These are phyloP conservation scores for Colletotrichum orchidophilum DNA, from an alignment of 2,329 filamentous ascomycete genomes.

Conservation along the genomic window DNA sequence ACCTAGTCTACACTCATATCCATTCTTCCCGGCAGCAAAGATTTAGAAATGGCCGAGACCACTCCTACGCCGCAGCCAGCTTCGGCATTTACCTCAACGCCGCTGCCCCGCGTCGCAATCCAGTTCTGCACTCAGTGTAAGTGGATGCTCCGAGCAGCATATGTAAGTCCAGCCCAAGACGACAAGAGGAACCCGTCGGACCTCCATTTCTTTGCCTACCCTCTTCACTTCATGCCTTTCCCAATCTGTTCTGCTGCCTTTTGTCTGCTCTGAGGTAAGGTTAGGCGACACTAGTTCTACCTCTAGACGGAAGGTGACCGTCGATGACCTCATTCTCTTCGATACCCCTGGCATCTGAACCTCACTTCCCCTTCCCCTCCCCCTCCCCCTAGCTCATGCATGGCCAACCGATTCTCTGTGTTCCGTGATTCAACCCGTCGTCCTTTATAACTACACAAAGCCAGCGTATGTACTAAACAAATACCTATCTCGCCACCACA, in stretches of 20 bases:
- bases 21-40: background rate
- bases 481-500: constrained; percentile 47
- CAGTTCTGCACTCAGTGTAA: constrained; percentile 94
- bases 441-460: background rate
- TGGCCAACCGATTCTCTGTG: background rate
- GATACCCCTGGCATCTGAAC: background rate
- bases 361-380: background rate
- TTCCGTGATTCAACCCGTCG: background rate
- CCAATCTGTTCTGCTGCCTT: background rate
- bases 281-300: background rate
- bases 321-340: constrained; percentile 20
- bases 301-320: background rate
- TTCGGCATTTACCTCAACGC: background rate
- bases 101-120: constrained; percentile 82
- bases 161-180: constrained; percentile 64
- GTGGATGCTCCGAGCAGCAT: constrained; percentile 89
- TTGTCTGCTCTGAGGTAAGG: background rate
- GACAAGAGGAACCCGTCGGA: background rate
- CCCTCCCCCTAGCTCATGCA: background rate
- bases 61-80: background rate
- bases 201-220: background rate
- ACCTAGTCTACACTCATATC: background rate
- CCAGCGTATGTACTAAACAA: background rate
- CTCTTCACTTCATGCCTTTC: background rate
- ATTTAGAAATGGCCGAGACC: constrained; percentile 9